Evolutionary conservation across 2,329 filamentous ascomycete species (phyloP).

Genomic region (Achaetomium macrosporum): DNA sequence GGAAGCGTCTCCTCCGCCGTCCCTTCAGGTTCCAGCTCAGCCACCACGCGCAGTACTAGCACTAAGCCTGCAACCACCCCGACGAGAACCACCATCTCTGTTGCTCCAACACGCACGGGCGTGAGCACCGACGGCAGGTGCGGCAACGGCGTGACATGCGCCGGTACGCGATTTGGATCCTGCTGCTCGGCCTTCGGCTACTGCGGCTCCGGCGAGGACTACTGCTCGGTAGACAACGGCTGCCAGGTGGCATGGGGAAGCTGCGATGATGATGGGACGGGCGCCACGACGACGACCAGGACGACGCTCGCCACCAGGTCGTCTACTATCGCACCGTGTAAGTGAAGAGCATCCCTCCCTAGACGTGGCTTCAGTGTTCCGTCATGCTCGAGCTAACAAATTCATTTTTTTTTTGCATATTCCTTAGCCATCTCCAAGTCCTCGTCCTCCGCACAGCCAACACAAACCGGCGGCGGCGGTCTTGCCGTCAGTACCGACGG

Average conservation of each 20-base stretch:
- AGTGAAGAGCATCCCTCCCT: neutral
- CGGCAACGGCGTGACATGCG: slow-evolving; percentile 24
- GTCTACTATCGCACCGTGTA: neutral
- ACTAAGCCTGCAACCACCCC: neutral
- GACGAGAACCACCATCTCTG: slow-evolving; percentile 14
- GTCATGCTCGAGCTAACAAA: neutral
- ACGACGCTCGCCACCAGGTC: neutral
- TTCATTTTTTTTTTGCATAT: neutral
- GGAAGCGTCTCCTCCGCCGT: neutral
- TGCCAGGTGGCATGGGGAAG: slow-evolving; percentile 21
- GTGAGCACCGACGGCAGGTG: slow-evolving; percentile 24
- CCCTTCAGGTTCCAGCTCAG: too few species aligned
- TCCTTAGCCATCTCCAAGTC: neutral
- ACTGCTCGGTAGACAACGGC: slow-evolving; percentile 19
- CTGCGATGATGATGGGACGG: slow-evolving; percentile 5
- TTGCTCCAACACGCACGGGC: slow-evolving; percentile 9
- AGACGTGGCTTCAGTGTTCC: neutral
- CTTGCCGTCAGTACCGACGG: slow-evolving; percentile 20
- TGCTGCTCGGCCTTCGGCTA: slow-evolving; percentile 24
- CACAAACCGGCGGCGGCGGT: slow-evolving; percentile 2
- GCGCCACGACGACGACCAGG: neutral
- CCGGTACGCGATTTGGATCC: slow-evolving; percentile 23
- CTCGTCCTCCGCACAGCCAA: slow-evolving; percentile 4
- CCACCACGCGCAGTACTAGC: neutral
- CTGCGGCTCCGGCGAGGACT: slow-evolving; percentile 20